Evolutionary conservation across 2,329 filamentous ascomycete species (phyloP), one percentile per base, ranked within the genome.

Genomic region (Rosellinia necatrix): DNA sequence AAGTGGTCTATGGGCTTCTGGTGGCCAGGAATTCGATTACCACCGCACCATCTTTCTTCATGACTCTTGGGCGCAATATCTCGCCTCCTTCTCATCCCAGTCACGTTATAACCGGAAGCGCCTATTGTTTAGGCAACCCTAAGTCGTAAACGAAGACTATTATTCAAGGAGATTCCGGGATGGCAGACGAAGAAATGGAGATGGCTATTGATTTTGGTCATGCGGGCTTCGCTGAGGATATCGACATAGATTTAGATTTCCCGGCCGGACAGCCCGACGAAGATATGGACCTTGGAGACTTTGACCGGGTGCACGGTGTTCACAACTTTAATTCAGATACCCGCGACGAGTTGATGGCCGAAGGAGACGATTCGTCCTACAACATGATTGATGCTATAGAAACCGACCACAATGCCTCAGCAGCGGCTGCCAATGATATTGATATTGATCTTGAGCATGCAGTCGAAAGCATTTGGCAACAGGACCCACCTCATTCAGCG

Each of bases 231-330:
- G 64, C 51, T 17, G 68, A 72, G 48, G 70, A 72, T 41, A 72
- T 71, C 56, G 70, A 72, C 50, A 70, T 72, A 56, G 70, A 72
- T 58, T 57, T 72, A 43, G 69, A 72, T 62, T 68, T 71, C 46
- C 62, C 64, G n/a, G 59, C 60, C 24, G 68, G 58, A 41, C 65
- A 69, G 32, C 58, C 60, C 25, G 70, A 72, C 42, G 68, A 70
- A 58, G 68, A 71, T 17, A 63, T 72, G 51, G 69, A 70, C 22
- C 64, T 72, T 9, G 68, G 60, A 35, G 70, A 72, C 49, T 70
- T 66, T 38, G 68, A 71, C 25, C 61, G 66, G 51, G 43, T 53
- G 4, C 63, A 66, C 22, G 68, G 69, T 27, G 63, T 67, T 19
- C 60, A 67, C 6, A 64, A 67, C n/a, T 69, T 68, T 50, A 69